Evolutionary conservation across 208 protist genomes (phyloP).

Genomic region (Crithidia brevicula): DNA sequence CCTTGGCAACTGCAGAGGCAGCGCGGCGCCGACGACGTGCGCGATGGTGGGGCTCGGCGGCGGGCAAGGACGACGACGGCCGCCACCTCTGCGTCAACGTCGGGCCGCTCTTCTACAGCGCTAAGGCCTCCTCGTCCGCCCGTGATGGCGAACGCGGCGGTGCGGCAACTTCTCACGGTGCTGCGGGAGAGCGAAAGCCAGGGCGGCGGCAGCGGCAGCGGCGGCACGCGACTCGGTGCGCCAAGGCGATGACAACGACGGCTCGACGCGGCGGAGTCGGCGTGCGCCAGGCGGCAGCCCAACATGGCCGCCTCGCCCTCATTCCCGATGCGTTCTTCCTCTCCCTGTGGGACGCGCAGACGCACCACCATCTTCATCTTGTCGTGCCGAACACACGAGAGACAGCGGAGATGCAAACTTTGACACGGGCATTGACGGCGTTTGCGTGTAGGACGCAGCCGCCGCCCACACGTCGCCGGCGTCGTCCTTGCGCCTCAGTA

Average conservation of each 20-base stretch:
- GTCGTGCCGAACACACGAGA: constrained; percentile 49
- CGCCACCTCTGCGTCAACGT: constrained; percentile 27
- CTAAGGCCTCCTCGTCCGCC: background rate
- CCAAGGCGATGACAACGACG: background rate
- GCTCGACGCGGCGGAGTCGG: background rate
- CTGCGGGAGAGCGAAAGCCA: background rate
- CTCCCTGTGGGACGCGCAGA: constrained; percentile 47
- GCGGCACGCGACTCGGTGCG: background rate
- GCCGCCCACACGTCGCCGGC: background rate
- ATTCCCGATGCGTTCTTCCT: constrained; percentile 64
- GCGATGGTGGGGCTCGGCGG: background rate
- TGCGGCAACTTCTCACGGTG: too few relatives aligned
- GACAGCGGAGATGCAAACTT: constrained; percentile 5
- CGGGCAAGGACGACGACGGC: background rate
- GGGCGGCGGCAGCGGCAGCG: background rate
- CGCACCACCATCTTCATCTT: constrained; percentile 52
- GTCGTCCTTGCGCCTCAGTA: background rate
- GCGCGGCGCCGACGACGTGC: background rate
- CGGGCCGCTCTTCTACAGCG: constrained; percentile 22
- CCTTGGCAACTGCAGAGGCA: background rate
- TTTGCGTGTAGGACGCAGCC: background rate
- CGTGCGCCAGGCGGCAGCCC: background rate
- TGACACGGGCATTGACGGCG: constrained; percentile 4
- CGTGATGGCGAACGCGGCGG: too few relatives aligned
- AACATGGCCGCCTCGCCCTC: background rate